These are phyloP conservation scores for Aspergillus incahuasiensis DNA, from an alignment of 495 filamentous ascomycete species.

Conservation along the genomic window DNA sequence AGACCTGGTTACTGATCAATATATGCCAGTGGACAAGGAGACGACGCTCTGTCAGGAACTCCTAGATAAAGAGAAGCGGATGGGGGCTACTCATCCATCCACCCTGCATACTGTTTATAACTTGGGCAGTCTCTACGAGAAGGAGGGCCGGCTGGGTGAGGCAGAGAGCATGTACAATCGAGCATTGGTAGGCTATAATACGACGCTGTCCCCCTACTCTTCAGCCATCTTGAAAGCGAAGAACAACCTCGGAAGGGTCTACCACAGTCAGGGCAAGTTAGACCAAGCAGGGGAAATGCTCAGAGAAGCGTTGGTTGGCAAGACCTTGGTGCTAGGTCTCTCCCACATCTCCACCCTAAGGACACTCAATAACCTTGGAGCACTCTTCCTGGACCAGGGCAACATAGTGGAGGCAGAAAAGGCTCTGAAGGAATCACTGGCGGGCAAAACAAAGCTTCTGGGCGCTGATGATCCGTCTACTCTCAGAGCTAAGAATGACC, in stretches of 20 bases:
- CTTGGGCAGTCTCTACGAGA: not conserved
- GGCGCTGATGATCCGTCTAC: not conserved
- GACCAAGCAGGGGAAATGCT: not conserved
- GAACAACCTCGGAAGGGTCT: not conserved
- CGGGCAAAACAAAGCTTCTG: not conserved
- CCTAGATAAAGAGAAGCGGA: not conserved
- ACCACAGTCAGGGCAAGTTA: not conserved
- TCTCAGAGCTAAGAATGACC: not conserved
- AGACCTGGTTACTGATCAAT: not conserved
- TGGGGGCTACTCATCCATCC: not conserved
- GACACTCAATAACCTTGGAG: not conserved
- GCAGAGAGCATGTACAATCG: not conserved
- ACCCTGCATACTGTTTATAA: not conserved
- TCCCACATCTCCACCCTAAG: not conserved
- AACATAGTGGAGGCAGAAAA: not conserved
- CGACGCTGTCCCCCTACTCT: not conserved
- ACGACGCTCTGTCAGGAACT: not conserved
- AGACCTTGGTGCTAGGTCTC: not conserved
- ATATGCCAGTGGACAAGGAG: not conserved
- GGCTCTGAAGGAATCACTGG: not conserved
- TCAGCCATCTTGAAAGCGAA: not conserved
- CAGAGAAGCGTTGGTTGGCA: not conserved
- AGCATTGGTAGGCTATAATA: not conserved
- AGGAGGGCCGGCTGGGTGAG: not conserved
- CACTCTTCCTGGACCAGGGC: not conserved